Evolutionary conservation across 768 basidiomycete genomes (phyloP), one percentile per base, ranked within the genome.

Genomic region (Lentinula detonsa): DNA sequence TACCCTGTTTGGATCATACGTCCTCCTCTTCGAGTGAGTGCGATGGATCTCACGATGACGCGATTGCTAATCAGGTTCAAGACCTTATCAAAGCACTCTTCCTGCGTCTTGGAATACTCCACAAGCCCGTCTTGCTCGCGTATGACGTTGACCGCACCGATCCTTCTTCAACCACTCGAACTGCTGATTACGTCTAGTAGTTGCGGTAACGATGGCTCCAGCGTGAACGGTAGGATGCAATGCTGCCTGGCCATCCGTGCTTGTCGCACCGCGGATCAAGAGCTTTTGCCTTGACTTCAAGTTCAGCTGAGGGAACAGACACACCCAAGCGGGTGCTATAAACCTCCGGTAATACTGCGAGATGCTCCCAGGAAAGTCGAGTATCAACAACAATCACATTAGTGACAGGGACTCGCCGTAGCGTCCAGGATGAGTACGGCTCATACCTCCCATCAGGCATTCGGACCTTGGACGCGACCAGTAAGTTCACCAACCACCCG

Each of bases 1-100:
- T 56, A 68, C n/a, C 67, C 67, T 18, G 65, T 64, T 45, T 57
- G 52, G 15, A 53, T n/a, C 8, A 53, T 53, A 31, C 52, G 31
- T 6, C 68, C 68, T 15, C 61, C 65, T 9, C 63, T 53, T 9
- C 61, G 57, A 34, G 62, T 55, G 7, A 68, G 34, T 6, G 58
- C 52, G 58, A 67, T 50, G 33, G 66, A 68, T 49, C 62, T 62
- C 13, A 68, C 42, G 1, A 68, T 16, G 9, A 64, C 64, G 34
- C 56, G 64, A 51, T 68, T 68, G 21, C 68, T 66, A n/a, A 68
- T 61, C 15, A 68, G 63, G 35, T 68, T 64, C 11, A 68, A 61
- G 16, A 68, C 58, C 49, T 63, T 64, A 57, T 68, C 65, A 40
- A 65, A 65, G 23, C 23, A 23, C 23, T 23, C 23, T 49, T 64